A percentile compares a stretch with the other conserved stretches of the same genome.
Evolutionary conservation across 108 stramenopile species (phyloP).

Genomic region (Fistulifera pelliculosa): DNA sequence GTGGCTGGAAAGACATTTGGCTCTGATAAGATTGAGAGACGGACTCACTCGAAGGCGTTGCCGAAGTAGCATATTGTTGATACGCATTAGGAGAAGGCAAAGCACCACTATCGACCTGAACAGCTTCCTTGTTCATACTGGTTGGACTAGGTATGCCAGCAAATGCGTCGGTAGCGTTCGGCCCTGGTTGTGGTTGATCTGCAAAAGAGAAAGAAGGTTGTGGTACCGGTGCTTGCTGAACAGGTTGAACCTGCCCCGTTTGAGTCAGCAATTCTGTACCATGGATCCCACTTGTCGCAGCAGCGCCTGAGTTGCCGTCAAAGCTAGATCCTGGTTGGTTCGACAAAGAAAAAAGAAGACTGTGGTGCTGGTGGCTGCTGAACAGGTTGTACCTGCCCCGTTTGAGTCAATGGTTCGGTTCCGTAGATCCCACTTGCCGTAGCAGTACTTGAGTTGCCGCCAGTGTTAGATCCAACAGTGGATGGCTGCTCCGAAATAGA

Average conservation of each 20-base stretch:
- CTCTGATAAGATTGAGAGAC: neutral
- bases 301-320: neutral
- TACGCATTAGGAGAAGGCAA: too few species aligned
- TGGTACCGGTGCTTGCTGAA: neutral
- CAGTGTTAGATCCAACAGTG: neutral
- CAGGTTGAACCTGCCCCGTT: neutral
- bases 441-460: neutral
- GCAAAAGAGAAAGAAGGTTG: neutral
- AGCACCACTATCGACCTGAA: too few species aligned
- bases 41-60: neutral
- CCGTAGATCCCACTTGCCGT: neutral
- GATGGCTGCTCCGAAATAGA: neutral
- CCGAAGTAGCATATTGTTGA: too few species aligned
- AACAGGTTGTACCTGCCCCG: too few species aligned
- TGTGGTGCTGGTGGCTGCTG: too few species aligned
- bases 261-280: neutral
- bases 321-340: neutral
- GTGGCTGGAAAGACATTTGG: neutral
- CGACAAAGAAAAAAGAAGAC: too few species aligned
- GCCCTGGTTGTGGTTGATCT: neutral
- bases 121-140: neutral
- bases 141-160: constrained; percentile 1
- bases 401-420: neutral
- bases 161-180: neutral
- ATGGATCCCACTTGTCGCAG: neutral